Base-by-base conservation (phyloP, 805 yeast species). In the Metschnikowia dekortorum region DNA sequence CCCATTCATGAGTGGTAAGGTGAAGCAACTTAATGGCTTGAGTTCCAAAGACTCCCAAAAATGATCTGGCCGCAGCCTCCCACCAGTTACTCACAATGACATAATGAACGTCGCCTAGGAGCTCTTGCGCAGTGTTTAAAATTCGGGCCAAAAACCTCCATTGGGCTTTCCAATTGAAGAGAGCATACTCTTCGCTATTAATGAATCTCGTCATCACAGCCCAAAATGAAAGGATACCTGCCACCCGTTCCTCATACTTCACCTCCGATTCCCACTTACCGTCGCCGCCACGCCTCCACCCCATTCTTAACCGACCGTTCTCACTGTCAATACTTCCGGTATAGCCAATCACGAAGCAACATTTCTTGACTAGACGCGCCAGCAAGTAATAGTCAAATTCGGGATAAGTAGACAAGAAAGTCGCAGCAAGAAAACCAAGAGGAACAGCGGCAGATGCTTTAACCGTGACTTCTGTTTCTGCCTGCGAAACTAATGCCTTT, bases 401-500 rank as follows among this genome's bases (percentile, higher is more conserved):
- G 1, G 79, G 77, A 43, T 71, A 73, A 28, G 63, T 39, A 7
- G 76, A 62, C 58, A 89, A 61, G 38, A 90, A 62, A 32, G 74
- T 71, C 14, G 80, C 61, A 0, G 92, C 71, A 33, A 92, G 67
- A 58, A 77, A 78, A 0, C 89, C 96, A 41, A 94, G 69, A 0
- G 99, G 96, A 8, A 87, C 61, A 0, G 97, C 87, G 3, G 90
- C 82, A 39, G 81, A 79, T 1, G 95, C 84, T 51, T 84, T 80
- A 0, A 87, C 95, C 13, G 86, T 76, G 8, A 89, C 91, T 66
- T 94, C 99, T 1, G 95, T 81, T 66, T 91, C 98, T 1, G 97
- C 92, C 68, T 94, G 99, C 29, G 86, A 81, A 1, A 94, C 88
- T 1, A 91, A 70, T 3, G 92, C 87, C 62, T 94, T 94, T 5